Evolutionary conservation across 352 stramenopile genomes (phyloP), one percentile per base, ranked within the genome.

Genomic region (Phytophthora fragariaefolia): DNA sequence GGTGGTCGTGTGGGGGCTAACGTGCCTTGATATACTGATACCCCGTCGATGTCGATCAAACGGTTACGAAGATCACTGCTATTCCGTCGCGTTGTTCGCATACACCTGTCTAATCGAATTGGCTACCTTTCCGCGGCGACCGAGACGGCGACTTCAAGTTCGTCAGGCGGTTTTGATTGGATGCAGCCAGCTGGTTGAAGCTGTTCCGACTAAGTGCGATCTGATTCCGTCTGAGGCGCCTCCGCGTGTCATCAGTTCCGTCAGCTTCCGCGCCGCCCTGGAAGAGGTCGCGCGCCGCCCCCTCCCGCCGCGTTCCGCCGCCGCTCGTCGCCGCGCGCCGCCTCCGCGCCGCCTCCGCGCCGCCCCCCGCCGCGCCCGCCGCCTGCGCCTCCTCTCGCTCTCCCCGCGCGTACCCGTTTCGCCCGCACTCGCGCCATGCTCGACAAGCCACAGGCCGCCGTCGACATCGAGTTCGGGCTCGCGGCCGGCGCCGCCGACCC

Each of bases 401-500:
- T 6, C 12, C 15, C 34, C 34, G 4, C 15, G 18, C 4, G 17
- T 13, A 9, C 32, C 17, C 32, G 7, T 13, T 38, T 9, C 32
- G 32, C 32, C 34, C 12, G 34, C 34, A 17, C 15, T 18, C 34
- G 15, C 15, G 18, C 13, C 3, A 43, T 76, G 62, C 62, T 62
- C 42, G 69, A 77, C 10, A 66, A 73, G 49, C 63, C 63, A 38
- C 34, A 57, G 34, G 18, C 34, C 34, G 34, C 34, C 24, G 22
- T 76, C 22, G 74, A 82, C 58, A 70, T 82, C 34, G 74, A 82
- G 43, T 73, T 72, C 47, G 74, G 74, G 43, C 43, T 60, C 32
- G 53, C 43, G 0, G 53, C 61, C 40, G 43, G 42, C 24, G 34
- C 34, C 32, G 18, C 28, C 24, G 34, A 36, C 2, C 55, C 67